Evolutionary conservation across 164 flowering plant genomes (phyloP).

Genomic region (Stephania cephalantha): DNA sequence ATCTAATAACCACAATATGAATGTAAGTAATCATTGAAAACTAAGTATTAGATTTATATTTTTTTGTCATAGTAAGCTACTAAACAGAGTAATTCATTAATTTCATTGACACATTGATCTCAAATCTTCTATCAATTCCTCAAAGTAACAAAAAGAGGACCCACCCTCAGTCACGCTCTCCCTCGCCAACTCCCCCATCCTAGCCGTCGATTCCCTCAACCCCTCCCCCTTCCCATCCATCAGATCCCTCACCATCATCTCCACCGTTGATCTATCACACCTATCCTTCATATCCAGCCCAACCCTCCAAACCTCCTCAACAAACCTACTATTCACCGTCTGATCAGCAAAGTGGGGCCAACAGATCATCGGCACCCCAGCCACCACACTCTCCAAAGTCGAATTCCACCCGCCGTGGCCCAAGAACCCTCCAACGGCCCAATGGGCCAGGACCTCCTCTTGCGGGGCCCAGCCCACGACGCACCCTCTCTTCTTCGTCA

Average conservation of each 20-base stretch:
- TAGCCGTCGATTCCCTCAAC: constrained; percentile 10
- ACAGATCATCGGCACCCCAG: constrained; percentile 28
- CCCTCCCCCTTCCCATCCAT: constrained; percentile 26
- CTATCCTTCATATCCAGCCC: constrained; percentile 30
- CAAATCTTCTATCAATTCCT: constrained; percentile 22
- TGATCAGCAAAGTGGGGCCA: constrained; percentile 26
- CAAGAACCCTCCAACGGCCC: constrained; percentile 29
- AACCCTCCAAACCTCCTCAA: constrained; percentile 22
- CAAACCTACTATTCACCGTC: constrained; percentile 23
- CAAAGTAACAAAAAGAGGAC: constrained; percentile 19
- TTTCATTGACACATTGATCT: constrained; percentile 10
- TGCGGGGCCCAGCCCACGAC: constrained; percentile 30
- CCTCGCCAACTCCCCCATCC: constrained; percentile 16
- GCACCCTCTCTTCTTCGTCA: constrained; percentile 25
- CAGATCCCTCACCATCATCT: constrained; percentile 26
- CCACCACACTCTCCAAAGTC: constrained; percentile 21
- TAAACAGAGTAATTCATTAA: too few species aligned
- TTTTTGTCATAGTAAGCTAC: too few species aligned
- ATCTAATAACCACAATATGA: too few species aligned
- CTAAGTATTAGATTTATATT: too few species aligned
- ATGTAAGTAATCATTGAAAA: too few species aligned
- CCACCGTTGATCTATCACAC: constrained; percentile 22
- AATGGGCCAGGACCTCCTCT: constrained; percentile 24
- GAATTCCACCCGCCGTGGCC: constrained; percentile 35
- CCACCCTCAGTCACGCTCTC: constrained; percentile 21